Base-by-base conservation (phyloP, 164 flowering plant genomes). In the Litsea cubeba region DNA sequence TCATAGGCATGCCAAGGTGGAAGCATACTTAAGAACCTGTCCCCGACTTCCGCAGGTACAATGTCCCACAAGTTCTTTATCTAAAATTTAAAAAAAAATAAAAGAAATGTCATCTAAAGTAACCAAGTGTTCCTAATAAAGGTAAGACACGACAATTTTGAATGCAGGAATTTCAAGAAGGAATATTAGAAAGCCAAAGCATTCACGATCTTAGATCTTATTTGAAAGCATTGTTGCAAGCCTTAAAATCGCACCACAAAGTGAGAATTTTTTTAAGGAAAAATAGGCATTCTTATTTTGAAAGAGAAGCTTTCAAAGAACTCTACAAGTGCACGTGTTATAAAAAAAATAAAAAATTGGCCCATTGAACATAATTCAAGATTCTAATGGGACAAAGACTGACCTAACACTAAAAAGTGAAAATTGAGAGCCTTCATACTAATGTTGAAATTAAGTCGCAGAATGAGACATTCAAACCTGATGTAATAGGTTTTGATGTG, bases 1-100 rank as follows among this genome's bases (percentile, higher is more conserved):
- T 95, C 99, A 88, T 95, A 95, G 24, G 89, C 95, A 87, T 95
- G 99, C 99, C 99, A 95, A 65, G 99, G 86, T 62, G 99, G 99
- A 62, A 95, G 97, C 93, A 95, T 88, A 83, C 95, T 91, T 26
- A 95, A 80, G 82, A 95, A 93, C 81, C 86, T 91, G 72, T 91
- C 94, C 25, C 93, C 97, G 71, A 88, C 80, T 79, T 58, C 82
- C 75, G 93, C 92, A 76, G 97, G 97, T 26, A 93, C 94, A 75
- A 86, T 69, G 23, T 90, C 95, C 87, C 88, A 84, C 70, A 95
- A 79, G 75, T 79, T 89, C 68, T 74, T 83, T 79, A 93, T 82
- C 99, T 95, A 81, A 11, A 80, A 25, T 40, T 5, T 75, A 76
- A 58, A 68, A 62, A 15, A n/a, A 72, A 30, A 30, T 17, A 32